These are phyloP conservation scores for Sugiyamaella xylanicola DNA, from an alignment of 1,139 yeast species.

Conservation along the genomic window DNA sequence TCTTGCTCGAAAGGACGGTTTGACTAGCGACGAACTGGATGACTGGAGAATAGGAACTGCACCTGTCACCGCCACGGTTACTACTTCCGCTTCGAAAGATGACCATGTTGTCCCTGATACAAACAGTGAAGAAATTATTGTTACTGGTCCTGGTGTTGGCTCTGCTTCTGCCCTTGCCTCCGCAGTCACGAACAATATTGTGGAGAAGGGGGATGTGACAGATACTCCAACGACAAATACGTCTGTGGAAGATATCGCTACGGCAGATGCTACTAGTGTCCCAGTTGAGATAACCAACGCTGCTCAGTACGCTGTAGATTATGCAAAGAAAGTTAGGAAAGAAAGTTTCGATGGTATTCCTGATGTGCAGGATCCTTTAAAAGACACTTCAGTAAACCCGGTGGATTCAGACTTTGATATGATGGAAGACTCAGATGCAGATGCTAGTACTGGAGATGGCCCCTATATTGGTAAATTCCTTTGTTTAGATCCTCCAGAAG, in stretches of 20 bases:
- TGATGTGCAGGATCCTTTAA: background rate
- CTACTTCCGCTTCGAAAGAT: conserved; percentile 12
- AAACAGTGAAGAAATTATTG: no score
- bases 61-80: conserved; percentile 11
- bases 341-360: background rate
- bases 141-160: no score
- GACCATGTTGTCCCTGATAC: no score
- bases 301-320: background rate
- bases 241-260: background rate
- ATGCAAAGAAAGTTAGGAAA: background rate
- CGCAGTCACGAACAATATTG: no score
- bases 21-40: conserved; percentile 11
- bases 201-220: no score
- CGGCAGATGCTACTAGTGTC: background rate
- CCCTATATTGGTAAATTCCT: conserved; percentile 45
- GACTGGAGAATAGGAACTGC: conserved; percentile 7
- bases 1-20: conserved; percentile 37
- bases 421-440: conserved; percentile 9
- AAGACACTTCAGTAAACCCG: background rate
- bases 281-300: conserved; percentile 22
- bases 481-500: conserved; percentile 57
- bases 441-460: conserved; percentile 17
- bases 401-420: conserved; percentile 12
- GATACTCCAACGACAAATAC: no score
- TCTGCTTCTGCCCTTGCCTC: no score